Conservation (phyloP, 148 eudicot genomes). For the Dysphania ambrosioides region DNA sequence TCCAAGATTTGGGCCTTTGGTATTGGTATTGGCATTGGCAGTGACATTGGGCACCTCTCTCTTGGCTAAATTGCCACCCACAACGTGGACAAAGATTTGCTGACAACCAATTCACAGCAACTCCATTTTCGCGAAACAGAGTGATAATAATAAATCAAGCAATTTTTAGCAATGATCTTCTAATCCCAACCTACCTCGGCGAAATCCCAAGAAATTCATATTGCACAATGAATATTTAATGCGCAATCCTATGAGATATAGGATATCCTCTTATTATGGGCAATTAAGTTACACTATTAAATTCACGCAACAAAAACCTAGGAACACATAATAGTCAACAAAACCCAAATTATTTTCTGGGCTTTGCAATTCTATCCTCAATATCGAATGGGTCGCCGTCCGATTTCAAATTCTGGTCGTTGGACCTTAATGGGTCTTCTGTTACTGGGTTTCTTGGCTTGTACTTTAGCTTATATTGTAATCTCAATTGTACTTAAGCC, state of each 20-base stretch:
- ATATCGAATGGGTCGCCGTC: slow-evolving; percentile 77
- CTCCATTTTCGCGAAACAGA: too few species aligned
- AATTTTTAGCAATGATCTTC: too few species aligned
- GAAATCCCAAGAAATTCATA: background rate
- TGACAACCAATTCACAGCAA: too few species aligned
- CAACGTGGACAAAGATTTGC: too few species aligned
- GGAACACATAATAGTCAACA: too few species aligned
- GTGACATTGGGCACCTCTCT: too few species aligned
- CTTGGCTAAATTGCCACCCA: too few species aligned
- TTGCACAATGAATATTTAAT: background rate
- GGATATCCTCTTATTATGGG: background rate
- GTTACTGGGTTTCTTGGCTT: slow-evolving; percentile 49
- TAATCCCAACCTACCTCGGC: too few species aligned
- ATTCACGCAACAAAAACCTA: background rate
- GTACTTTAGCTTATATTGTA: slow-evolving; percentile 49
- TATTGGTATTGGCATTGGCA: too few species aligned
- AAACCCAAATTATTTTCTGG: slow-evolving; percentile 17
- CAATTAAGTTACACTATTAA: background rate
- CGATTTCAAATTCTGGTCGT: slow-evolving; percentile 40
- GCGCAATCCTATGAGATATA: background rate
- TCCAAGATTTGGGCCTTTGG: too few species aligned
- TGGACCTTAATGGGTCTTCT: slow-evolving; percentile 54
- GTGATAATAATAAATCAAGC: too few species aligned
- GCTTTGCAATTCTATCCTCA: slow-evolving; percentile 22
- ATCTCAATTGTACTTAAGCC: slow-evolving; percentile 46